These are phyloP conservation scores for Carpinus viminea DNA, from an alignment of 306 rosid genomes.

Conservation along the genomic window DNA sequence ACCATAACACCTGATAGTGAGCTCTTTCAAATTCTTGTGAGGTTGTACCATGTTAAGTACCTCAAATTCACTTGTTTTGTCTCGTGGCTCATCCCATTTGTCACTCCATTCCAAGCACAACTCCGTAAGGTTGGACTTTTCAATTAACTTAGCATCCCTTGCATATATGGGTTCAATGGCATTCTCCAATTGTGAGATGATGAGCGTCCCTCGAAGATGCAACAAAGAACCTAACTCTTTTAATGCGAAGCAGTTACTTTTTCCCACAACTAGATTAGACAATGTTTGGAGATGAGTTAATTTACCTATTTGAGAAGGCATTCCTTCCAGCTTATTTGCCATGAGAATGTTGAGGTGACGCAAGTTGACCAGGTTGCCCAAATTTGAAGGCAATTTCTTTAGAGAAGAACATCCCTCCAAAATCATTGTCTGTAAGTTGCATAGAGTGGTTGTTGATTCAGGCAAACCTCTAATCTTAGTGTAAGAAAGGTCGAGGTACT, in stretches of 20 bases:
- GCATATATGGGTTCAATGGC: no score
- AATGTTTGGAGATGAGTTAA: background rate
- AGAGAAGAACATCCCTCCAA: background rate
- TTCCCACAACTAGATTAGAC: no score
- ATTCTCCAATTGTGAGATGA: no score
- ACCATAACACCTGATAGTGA: background rate
- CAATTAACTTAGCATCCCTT: no score
- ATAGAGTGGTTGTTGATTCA: background rate
- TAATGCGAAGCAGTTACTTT: no score
- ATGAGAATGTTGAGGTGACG: no score
- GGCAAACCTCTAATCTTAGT: background rate
- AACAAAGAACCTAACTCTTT: background rate
- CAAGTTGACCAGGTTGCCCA: background rate
- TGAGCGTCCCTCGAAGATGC: background rate
- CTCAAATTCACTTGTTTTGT: background rate
- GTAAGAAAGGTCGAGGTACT: conserved; percentile 5
- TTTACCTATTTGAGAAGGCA: background rate
- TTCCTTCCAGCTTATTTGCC: no score
- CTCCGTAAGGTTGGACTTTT: rapidly evolving
- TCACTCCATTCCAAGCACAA: no score
- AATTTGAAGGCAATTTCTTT: background rate
- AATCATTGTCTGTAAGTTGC: conserved; percentile 11
- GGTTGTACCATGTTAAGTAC: conserved; percentile 8
- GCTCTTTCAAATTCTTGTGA: background rate
- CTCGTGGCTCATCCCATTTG: background rate